Conservation (phyloP, 345 rosid species). For the Ceriops decandra region DNA sequence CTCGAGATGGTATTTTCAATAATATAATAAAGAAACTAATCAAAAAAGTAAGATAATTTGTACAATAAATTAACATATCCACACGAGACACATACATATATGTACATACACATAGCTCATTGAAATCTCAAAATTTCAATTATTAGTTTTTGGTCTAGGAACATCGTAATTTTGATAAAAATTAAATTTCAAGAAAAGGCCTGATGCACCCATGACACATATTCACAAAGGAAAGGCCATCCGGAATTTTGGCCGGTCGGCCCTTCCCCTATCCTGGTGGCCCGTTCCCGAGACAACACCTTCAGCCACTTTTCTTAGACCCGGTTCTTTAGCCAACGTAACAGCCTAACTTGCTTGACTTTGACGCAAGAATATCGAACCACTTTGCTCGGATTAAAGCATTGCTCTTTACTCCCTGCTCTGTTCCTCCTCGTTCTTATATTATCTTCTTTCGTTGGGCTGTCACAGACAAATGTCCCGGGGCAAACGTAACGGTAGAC, state of each 20-base stretch:
- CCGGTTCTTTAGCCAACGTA: background rate
- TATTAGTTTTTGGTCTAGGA: no score
- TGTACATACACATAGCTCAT: no score
- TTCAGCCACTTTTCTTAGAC: background rate
- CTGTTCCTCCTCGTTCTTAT: background rate
- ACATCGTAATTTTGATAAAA: no score
- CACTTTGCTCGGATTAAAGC: background rate
- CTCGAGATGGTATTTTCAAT: no score
- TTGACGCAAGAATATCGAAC: background rate
- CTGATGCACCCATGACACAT: no score
- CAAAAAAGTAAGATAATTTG: no score
- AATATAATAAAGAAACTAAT: no score
- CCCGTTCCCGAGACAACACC: background rate
- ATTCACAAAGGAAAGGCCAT: background rate
- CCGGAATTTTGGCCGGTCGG: background rate
- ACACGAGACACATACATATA: no score
- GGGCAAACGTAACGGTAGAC: background rate
- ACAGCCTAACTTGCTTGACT: slow-evolving; percentile 5
- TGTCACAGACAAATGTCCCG: background rate
- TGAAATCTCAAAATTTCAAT: no score
- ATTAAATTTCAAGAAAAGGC: no score
- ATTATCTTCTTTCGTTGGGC: background rate
- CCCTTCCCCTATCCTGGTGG: background rate
- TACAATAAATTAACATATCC: no score
- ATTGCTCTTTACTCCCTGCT: background rate